These are phyloP conservation scores for Backusella luteola DNA, from an alignment of 192 early-diverging fungal species.

Conservation along the genomic window DNA sequence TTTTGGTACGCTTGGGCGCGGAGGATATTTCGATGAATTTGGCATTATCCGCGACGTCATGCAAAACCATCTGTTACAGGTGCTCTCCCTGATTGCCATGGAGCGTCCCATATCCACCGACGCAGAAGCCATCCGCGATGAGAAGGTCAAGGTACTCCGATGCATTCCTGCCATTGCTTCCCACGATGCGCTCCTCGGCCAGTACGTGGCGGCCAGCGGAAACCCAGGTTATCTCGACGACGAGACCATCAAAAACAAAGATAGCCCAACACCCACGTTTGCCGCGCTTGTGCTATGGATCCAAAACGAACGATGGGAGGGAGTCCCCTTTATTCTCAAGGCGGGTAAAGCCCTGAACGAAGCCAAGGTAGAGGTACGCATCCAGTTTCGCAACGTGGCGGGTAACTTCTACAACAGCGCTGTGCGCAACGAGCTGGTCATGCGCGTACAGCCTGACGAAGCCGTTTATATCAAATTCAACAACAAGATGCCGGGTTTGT, in stretches of 20 bases:
- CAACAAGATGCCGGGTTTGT: slow-evolving; percentile 92
- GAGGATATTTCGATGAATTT: slow-evolving; percentile 99
- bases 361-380: slow-evolving; percentile 91
- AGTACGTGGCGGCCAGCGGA: slow-evolving; percentile 83
- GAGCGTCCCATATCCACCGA: slow-evolving; percentile 83
- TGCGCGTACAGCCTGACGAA: slow-evolving; percentile 92
- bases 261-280: slow-evolving; percentile 88
- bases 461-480: slow-evolving; percentile 96
- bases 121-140: slow-evolving; percentile 92
- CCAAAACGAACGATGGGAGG: slow-evolving; percentile 94
- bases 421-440: slow-evolving; percentile 91
- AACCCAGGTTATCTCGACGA: slow-evolving; percentile 93
- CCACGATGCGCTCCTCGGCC: slow-evolving; percentile 86
- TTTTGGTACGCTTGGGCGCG: slow-evolving; percentile 94
- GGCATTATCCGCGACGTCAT: slow-evolving; percentile 97
- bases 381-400: slow-evolving; percentile 93
- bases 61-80: slow-evolving; percentile 92
- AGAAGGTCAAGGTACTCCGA: slow-evolving; percentile 85
- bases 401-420: slow-evolving; percentile 75
- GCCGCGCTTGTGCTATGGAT: slow-evolving; percentile 87
- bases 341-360: slow-evolving; percentile 90
- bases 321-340: slow-evolving; percentile 85
- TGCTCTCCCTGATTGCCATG: slow-evolving; percentile 94
- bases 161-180: slow-evolving; percentile 70
- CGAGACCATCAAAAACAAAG: slow-evolving; percentile 68